Evolutionary conservation across 441 rosid genomes (phyloP).

Genomic region (Rhodomyrtus psidioides): DNA sequence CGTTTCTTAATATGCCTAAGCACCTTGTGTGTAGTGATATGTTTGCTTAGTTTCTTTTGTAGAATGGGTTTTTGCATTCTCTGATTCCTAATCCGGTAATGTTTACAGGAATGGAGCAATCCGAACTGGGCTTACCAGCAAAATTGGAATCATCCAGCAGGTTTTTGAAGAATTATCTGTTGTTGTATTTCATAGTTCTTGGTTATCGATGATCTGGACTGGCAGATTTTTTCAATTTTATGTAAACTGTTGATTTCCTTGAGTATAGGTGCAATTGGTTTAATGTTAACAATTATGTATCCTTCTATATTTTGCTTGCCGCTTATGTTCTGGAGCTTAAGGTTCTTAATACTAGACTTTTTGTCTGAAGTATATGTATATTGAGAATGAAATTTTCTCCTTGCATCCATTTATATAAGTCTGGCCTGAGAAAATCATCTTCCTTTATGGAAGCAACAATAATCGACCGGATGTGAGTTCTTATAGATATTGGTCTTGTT

Average conservation of each 20-base stretch:
- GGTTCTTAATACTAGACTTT: not conserved
- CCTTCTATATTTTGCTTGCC: not conserved
- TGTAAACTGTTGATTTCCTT: not conserved
- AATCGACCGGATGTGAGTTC: not conserved
- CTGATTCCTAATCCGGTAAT: not conserved
- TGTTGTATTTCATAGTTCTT: not conserved
- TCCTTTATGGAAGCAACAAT: not conserved
- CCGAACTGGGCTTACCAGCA: conserved; percentile 65
- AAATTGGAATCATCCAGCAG: conserved; percentile 43
- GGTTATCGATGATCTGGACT: not conserved
- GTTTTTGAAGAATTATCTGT: not conserved
- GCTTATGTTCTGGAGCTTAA: not conserved
- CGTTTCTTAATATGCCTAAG: not conserved
- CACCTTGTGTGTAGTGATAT: not conserved
- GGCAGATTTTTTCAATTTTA: not conserved
- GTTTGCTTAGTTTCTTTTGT: conserved; percentile 1
- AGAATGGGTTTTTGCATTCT: not conserved
- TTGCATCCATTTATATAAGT: not conserved
- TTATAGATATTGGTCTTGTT: not conserved
- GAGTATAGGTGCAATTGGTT: not conserved
- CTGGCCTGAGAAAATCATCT: not conserved
- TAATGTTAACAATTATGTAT: not conserved
- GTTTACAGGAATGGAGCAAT: conserved; percentile 69
- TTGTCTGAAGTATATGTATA: not conserved
- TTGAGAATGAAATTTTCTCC: not conserved